Evolutionary conservation across 177 flowering plant species (phyloP).

Genomic region (Vitis hybrid): DNA sequence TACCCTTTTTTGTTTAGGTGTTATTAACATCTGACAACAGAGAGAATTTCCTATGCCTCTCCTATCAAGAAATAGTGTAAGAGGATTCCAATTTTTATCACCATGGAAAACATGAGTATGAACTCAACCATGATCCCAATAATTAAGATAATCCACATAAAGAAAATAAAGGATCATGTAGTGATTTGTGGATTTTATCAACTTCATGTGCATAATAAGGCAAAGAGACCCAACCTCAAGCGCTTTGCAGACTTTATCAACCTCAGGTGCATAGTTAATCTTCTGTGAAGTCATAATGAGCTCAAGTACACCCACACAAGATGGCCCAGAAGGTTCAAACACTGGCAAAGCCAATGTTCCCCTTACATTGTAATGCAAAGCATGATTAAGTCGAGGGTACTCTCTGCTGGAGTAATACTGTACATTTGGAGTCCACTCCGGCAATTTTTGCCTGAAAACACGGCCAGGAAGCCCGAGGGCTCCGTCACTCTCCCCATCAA

Average conservation of each 20-base stretch:
- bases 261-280: constrained; percentile 90
- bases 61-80: no score
- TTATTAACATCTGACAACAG: no score
- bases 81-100: no score
- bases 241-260: constrained; percentile 98
- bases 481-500: constrained; percentile 69
- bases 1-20: no score
- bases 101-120: no score
- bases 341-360: constrained; percentile 96
- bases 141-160: not conserved
- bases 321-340: constrained; percentile 81
- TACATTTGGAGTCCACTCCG: constrained; percentile 99
- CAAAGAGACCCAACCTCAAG: constrained; percentile 71
- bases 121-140: no score
- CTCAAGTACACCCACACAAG: constrained; percentile 93
- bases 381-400: constrained; percentile 76
- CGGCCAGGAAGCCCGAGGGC: constrained; percentile 96
- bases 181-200: not conserved
- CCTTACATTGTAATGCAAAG: constrained; percentile 67
- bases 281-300: constrained; percentile 87
- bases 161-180: not conserved
- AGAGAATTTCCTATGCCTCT: no score
- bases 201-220: not conserved
- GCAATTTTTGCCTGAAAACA: constrained; percentile 75
- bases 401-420: constrained; percentile 85